Conservation (phyloP, 805 yeast genomes). For the Starmerella ratchasimensis region DNA sequence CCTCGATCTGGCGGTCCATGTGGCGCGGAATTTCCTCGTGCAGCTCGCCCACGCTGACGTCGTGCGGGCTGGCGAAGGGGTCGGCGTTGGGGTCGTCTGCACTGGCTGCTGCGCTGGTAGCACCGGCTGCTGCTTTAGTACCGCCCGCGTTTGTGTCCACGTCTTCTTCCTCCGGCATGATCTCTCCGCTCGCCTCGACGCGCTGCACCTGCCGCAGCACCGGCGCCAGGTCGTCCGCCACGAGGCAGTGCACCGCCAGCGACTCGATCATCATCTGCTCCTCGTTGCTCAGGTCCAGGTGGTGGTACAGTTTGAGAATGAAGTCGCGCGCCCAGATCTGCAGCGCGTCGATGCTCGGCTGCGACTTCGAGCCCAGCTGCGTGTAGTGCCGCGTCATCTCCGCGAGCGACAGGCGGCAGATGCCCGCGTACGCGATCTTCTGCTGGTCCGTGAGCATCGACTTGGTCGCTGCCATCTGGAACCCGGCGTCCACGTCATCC, state of each 20-base stretch:
- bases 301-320: slow-evolving; percentile 59
- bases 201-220: slow-evolving; percentile 33
- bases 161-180: slow-evolving; percentile 6
- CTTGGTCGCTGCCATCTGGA: slow-evolving; percentile 67
- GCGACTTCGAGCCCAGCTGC: slow-evolving; percentile 28
- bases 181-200: slow-evolving; percentile 8
- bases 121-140: background rate
- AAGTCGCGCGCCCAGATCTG: slow-evolving; percentile 74
- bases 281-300: slow-evolving; percentile 59
- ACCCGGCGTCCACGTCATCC: slow-evolving; percentile 35
- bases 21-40: slow-evolving; percentile 9
- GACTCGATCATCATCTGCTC: slow-evolving; percentile 82
- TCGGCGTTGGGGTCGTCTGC: background rate
- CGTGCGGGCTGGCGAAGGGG: background rate
- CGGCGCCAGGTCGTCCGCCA: slow-evolving; percentile 53
- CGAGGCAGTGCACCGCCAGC: slow-evolving; percentile 70
- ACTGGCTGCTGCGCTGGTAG: background rate
- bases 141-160: background rate
- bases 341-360: slow-evolving; percentile 52
- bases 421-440: slow-evolving; percentile 81
- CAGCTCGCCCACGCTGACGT: slow-evolving; percentile 8
- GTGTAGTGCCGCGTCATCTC: slow-evolving; percentile 66
- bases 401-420: slow-evolving; percentile 59
- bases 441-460: slow-evolving; percentile 70
- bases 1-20: slow-evolving; percentile 28